Evolutionary conservation across 208 protist genomes (phyloP), one percentile per base, ranked within the genome.

Genomic region (Crithidia bombi): DNA sequence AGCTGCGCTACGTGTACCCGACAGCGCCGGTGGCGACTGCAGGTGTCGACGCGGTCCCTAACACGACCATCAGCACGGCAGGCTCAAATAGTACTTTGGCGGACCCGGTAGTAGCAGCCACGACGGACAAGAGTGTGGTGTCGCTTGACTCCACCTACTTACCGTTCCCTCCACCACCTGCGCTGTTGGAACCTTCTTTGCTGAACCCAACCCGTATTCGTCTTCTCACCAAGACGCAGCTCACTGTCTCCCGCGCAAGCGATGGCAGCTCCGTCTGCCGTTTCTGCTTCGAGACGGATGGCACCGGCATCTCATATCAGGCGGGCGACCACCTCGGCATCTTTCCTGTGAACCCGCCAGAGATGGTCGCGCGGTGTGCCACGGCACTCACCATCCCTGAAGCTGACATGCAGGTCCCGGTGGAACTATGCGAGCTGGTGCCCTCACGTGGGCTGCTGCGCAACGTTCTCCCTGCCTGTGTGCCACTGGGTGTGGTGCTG

Each of bases 251-350:
- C 19, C 79, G 81, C 33, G 80, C 70, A 15, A 72, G 74, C 36
- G 85, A 93, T 54, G 81, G 78, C 21, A 91, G 92, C 64, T 86
- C 71, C 38, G 84, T 96, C 35, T 67, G 69, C 54, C 79, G 79
- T 23, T 56, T 85, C 30, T 73, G 75, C 50, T 75, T 88, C 39
- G 57, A 66, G 38, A 69, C 61, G 14, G 63, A 65, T 3, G 65
- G 59, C 51, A 74, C 79, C 32, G 71, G n/a, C 85, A 92, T 81
- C 76, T 95, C 51, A n/a, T 94, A 90, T 63, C 82, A 98, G 54
- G 92, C 94, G 1, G 97, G 97, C 23, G 97, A 98, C 71, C 96
- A 98, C 74, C 52, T 98, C 3, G 93, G 85, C 38, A 86, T 98
- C 33, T 97, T 87, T 58, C 83, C 97, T 15, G 46, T 61, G 15